These are phyloP conservation scores for Amanita polypyramis DNA, from an alignment of 768 basidiomycete genomes.

Conservation along the genomic window DNA sequence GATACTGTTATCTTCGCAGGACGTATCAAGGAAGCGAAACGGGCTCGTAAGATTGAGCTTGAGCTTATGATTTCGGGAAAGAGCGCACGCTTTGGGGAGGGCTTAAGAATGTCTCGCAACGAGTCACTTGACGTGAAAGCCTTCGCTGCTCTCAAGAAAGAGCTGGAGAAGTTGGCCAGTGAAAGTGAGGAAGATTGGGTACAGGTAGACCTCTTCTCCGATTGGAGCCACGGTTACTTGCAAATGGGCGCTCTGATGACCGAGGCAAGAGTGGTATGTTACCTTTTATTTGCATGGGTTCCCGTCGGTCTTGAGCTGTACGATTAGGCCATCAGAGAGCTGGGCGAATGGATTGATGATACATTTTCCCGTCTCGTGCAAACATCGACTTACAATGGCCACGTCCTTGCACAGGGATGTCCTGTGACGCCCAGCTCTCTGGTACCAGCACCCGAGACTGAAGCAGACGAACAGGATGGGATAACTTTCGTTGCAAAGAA, in stretches of 20 bases:
- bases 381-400: neutral
- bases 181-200: conserved; percentile 94
- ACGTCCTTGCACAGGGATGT: neutral
- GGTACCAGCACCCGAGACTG: neutral
- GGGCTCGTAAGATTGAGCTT: conserved; percentile 66
- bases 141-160: conserved; percentile 37
- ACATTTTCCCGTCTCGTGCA: conserved; percentile 35
- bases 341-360: conserved; percentile 87
- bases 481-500: conserved; percentile 8
- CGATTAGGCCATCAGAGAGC: conserved; percentile 31
- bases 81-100: conserved; percentile 53
- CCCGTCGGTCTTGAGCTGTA: conserved; percentile 3
- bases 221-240: conserved; percentile 95
- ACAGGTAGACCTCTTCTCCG: conserved; percentile 84
- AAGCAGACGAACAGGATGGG: conserved; percentile 1
- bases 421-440: neutral
- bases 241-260: conserved; percentile 88
- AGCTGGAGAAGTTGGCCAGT: conserved; percentile 45
- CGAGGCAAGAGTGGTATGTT: conserved; percentile 57
- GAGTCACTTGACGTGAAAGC: conserved; percentile 21
- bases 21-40: conserved; percentile 89
- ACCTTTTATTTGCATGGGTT: neutral
- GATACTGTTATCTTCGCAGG: conserved; percentile 97
- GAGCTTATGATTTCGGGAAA: conserved; percentile 50
- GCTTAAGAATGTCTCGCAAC: conserved; percentile 46